Evolutionary conservation across 2,329 filamentous ascomycete species (phyloP).

Genomic region (Aureobasidium sp.): DNA sequence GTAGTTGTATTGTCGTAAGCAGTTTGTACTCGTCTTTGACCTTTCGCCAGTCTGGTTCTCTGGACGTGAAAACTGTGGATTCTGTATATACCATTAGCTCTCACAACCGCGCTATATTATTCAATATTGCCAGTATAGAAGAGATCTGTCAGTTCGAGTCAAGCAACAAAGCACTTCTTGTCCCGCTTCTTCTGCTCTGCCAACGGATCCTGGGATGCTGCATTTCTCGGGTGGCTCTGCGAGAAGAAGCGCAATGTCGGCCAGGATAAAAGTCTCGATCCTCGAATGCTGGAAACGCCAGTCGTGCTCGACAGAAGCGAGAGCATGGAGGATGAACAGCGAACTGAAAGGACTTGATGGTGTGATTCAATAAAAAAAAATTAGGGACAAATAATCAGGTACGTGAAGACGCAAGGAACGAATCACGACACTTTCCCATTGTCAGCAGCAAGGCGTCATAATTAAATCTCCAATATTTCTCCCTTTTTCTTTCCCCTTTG

Average conservation of each 20-base stretch:
- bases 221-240: neutral
- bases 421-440: neutral
- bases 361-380: too few species aligned
- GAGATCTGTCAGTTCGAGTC: neutral
- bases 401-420: neutral
- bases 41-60: neutral
- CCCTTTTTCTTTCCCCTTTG: neutral
- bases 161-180: neutral
- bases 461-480: neutral
- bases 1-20: neutral
- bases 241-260: neutral
- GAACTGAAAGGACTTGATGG: neutral
- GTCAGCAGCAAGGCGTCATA: neutral
- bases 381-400: too few species aligned
- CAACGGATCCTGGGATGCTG: neutral
- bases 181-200: neutral
- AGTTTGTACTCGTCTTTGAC: neutral
- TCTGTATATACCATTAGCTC: neutral
- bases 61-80: neutral
- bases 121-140: neutral
- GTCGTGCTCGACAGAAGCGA: neutral
- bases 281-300: neutral
- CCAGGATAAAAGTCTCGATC: neutral
- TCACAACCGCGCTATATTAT: neutral
- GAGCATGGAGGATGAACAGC: neutral